These are phyloP conservation scores for Scutellaria minor DNA, from an alignment of 257 asterid species.

Conservation along the genomic window DNA sequence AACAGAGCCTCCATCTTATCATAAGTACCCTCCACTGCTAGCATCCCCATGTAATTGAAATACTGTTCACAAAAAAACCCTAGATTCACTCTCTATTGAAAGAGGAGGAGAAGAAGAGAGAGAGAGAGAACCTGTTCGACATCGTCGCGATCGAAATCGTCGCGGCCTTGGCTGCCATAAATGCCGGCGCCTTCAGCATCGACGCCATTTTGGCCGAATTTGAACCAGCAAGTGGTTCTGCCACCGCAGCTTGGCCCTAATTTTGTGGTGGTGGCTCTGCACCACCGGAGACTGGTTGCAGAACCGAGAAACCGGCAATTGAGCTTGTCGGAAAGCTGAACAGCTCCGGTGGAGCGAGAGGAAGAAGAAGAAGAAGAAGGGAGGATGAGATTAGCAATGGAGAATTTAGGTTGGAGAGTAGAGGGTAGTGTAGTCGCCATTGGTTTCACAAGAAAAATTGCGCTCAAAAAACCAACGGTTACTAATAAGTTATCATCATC, in stretches of 20 bases:
- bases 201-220: conserved; percentile 85
- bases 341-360: neutral
- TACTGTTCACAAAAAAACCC: conserved; percentile 47
- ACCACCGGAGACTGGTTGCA: conserved; percentile 51
- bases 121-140: conserved; percentile 74
- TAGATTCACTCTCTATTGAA: neutral
- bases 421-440: conserved; percentile 60
- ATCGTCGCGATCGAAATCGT: conserved; percentile 94
- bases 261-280: conserved; percentile 40
- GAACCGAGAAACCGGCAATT: conserved; percentile 44
- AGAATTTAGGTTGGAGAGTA: conserved; percentile 47
- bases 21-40: conserved; percentile 94
- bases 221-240: conserved; percentile 82
- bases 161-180: conserved; percentile 87
- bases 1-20: conserved; percentile 91
- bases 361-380: no score
- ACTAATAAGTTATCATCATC: neutral
- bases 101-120: no score
- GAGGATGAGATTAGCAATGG: conserved; percentile 2
- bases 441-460: neutral
- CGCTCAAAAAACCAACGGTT: conserved; percentile 20
- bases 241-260: conserved; percentile 65
- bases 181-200: conserved; percentile 96
- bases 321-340: conserved; percentile 30
- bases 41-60: conserved; percentile 99